phyloP scores from a whole-genome alignment of 345 rosid genomes.

The Gossypium australe region DNA sequence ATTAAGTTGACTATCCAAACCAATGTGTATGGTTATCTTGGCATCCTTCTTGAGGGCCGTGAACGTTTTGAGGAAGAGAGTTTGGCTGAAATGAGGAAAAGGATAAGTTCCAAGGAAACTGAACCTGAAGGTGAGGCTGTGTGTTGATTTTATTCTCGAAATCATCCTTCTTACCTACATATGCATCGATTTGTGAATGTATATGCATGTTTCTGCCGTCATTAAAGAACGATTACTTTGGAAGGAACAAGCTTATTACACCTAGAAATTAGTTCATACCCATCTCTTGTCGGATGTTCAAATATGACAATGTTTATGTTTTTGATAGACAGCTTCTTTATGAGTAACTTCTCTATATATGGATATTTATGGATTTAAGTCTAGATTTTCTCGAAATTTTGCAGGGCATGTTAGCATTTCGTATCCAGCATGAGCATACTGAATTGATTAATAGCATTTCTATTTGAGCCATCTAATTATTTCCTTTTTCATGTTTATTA shows the following conservation, averaged over 20 bases:
- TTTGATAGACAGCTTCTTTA: neutral
- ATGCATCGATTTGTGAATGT: neutral
- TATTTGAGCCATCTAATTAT: constrained; percentile 1
- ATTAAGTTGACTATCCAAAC: constrained; percentile 80
- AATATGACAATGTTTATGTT: neutral
- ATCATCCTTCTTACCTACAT: neutral
- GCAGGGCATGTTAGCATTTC: neutral
- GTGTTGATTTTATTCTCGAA: neutral
- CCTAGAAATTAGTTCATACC: neutral
- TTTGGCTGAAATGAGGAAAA: constrained; percentile 38
- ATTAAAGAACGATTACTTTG: neutral
- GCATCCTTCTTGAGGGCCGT: constrained; percentile 93
- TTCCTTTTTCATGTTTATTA: constrained; percentile 10
- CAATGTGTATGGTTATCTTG: constrained; percentile 83
- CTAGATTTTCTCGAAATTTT: neutral
- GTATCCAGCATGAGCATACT: constrained; percentile 17
- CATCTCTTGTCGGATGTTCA: neutral
- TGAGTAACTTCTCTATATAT: neutral
- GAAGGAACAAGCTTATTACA: constrained; percentile 4
- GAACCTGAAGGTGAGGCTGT: constrained; percentile 35
- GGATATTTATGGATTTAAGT: neutral
- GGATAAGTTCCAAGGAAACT: constrained; percentile 23
- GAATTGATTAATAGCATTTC: neutral
- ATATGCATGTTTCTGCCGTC: neutral
- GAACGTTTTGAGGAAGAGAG: constrained; percentile 91